Evolutionary conservation across 805 yeast genomes (phyloP), one percentile per base, ranked within the genome.

Genomic region (Hanseniaspora occidentalis): DNA sequence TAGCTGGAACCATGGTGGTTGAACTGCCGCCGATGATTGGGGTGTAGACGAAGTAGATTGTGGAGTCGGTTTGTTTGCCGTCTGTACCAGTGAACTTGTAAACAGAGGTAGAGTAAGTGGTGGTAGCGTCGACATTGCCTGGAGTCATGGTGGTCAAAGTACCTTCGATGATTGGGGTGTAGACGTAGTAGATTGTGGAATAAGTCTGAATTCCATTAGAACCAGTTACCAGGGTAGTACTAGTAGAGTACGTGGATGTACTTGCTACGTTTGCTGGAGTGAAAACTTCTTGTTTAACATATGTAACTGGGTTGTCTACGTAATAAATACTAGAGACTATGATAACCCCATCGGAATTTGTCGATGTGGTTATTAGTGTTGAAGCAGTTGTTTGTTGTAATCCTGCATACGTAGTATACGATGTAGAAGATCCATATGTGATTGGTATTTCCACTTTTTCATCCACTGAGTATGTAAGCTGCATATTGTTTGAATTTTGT

Each of bases 21-120:
- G n/a, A n/a, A n/a, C n/a, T n/a, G n/a, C n/a, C n/a, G 25, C 39
- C 27, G 17, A 19, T 19, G 25, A 40, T 40, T 31, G 50, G 50
- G 23, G 48, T 45, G 35, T 45, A 43, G n/a, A 47, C 45, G 25
- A 43, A 43, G 38, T 39, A 42, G 16, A 45, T 20, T 14, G 47
- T 47, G 14, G 27, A 40, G 4, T 36, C 34, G n/a, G 48, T 42
- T 17, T 37, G 44, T 2, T 29, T 34, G 13, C 42, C 44, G 21
- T 47, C 43, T 7, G 46, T n/a, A 14, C 48, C 48, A 9, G 41
- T 22, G 21, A 42, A 27, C 3, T 39, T 38, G 9, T 27, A 38
- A 11, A 10, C 14, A 3, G 33, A 22, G 2, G 46, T 45, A 1
- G 50, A 40, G 31, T 40, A 44, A n/a, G 49, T 46, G 6, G 23